Conservation (phyloP, 257 asterid genomes). For the Solanum tacnaense region DNA sequence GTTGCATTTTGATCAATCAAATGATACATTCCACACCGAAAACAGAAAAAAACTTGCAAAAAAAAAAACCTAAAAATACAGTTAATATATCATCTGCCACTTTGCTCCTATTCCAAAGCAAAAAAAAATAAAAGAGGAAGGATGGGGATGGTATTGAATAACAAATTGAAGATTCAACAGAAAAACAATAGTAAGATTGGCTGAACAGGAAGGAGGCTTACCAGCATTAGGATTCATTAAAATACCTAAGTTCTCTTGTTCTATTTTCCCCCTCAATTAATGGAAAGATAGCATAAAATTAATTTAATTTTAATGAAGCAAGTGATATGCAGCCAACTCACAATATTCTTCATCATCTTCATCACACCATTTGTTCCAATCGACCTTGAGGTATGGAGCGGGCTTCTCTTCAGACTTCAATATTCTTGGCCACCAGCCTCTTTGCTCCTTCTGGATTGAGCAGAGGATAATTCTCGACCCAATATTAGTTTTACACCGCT, state of each 20-base stretch:
- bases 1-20: neutral
- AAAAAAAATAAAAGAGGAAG: neutral
- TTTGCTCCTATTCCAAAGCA: neutral
- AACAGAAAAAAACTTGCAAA: neutral
- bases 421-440: constrained; percentile 81
- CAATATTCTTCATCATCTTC: constrained; percentile 79
- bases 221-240: neutral
- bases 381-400: constrained; percentile 77
- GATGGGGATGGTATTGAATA: neutral
- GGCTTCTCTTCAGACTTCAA: constrained; percentile 72
- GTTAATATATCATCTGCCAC: neutral
- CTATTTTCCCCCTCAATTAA: neutral
- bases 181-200: neutral
- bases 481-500: constrained; percentile 70
- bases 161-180: neutral
- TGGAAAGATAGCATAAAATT: neutral
- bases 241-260: neutral
- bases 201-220: neutral
- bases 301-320: neutral
- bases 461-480: constrained; percentile 70
- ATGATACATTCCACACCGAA: neutral
- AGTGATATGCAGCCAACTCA: constrained; percentile 29
- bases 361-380: constrained; percentile 90
- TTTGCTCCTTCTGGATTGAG: constrained; percentile 56
- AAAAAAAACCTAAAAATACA: neutral